Evolutionary conservation across 108 stramenopile species (phyloP).

Genomic region (Craspedostauros australis): DNA sequence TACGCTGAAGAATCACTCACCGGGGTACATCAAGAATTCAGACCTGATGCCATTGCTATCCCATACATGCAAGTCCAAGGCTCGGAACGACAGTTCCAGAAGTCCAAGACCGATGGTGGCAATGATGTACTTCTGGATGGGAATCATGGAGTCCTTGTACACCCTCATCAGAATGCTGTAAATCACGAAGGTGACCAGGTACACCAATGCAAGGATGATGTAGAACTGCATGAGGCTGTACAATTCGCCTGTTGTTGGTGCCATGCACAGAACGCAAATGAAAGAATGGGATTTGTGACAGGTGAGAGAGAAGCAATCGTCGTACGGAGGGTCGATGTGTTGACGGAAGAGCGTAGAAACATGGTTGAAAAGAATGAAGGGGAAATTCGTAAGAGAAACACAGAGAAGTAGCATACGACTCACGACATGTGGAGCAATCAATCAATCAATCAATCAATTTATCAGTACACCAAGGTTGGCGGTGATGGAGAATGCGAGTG

Average conservation of each 20-base stretch:
- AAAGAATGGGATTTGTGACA: no score
- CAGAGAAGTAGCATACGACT: no score
- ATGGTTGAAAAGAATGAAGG: no score
- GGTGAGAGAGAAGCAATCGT: no score
- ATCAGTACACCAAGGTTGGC: no score
- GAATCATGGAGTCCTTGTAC: conserved; percentile 52
- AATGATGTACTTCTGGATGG: conserved; percentile 69
- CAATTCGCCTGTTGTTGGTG: conserved; percentile 45
- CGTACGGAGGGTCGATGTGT: no score
- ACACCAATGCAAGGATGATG: conserved; percentile 25
- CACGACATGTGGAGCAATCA: no score
- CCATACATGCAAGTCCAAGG: conserved; percentile 64
- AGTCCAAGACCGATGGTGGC: conserved; percentile 55
- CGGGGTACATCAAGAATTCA: conserved; percentile 41
- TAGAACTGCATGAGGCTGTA: conserved; percentile 78
- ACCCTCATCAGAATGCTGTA: conserved; percentile 48
- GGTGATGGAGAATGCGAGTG: no score
- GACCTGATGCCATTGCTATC: conserved; percentile 55
- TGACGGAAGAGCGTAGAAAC: no score
- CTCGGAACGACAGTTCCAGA: conserved; percentile 51
- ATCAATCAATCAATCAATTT: no score
- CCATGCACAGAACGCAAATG: not conserved
- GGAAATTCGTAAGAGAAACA: no score
- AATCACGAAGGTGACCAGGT: conserved; percentile 40
- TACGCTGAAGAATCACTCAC: conserved; percentile 30